Conservation (phyloP, 2,329 filamentous ascomycete species). For the Phaeosphaeria sp. region DNA sequence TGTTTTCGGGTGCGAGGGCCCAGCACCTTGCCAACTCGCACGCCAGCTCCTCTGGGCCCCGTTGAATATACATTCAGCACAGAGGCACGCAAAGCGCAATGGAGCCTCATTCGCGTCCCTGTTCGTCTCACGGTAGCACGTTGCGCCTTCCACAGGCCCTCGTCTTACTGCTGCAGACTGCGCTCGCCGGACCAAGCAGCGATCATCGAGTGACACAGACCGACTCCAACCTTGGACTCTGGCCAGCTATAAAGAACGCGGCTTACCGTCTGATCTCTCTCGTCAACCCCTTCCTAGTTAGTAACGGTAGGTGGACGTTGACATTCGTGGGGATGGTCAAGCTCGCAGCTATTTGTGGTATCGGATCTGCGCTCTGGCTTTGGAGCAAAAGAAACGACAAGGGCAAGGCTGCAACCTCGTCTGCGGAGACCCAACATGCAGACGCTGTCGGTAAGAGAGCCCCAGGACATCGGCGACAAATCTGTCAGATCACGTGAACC, state of each 20-base stretch:
- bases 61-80: constrained; percentile 47
- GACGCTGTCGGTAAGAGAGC: constrained; percentile 35
- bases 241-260: constrained; percentile 36
- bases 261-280: constrained; percentile 25
- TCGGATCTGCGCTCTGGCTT: constrained; percentile 45
- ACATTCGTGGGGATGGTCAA: constrained; percentile 49
- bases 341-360: constrained; percentile 45
- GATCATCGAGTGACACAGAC: constrained; percentile 28
- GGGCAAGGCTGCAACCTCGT: constrained; percentile 18
- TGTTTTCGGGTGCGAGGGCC: constrained; percentile 17
- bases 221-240: constrained; percentile 32
- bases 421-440: constrained; percentile 25
- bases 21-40: constrained; percentile 26
- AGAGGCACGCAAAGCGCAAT: constrained; percentile 39
- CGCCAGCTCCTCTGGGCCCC: constrained; percentile 28
- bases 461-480: constrained; percentile 13
- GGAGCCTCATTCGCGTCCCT: constrained; percentile 46
- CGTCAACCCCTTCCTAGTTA: constrained; percentile 33
- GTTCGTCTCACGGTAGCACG: constrained; percentile 39
- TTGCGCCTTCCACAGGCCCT: constrained; percentile 47
- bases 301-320: constrained; percentile 22
- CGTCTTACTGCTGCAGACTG: constrained; percentile 38
- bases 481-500: constrained; percentile 14
- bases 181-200: constrained; percentile 32
- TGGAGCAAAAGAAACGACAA: constrained; percentile 32